Evolutionary conservation across 1,139 yeast genomes (phyloP), one percentile per base, ranked within the genome.

Genomic region (Blastobotrys persicus): DNA sequence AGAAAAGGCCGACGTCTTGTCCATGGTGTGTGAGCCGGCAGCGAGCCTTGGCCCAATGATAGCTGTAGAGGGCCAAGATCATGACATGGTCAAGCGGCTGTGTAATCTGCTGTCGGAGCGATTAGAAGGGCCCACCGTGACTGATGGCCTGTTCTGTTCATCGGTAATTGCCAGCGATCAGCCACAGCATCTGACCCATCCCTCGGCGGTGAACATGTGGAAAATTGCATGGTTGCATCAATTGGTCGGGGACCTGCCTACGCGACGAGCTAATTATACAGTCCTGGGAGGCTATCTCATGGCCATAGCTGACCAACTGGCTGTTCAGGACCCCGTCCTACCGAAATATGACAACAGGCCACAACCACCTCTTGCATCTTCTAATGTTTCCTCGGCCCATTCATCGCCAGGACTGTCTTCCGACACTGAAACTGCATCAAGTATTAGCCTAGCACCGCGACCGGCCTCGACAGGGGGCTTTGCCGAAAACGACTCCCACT

Each of bases 171-270:
- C 39, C 39, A 53, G 49, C 13, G 44, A 48, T 32, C 52, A 48
- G 17, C 64, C 65, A 3, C 49, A 47, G 6, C 52, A 52, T n/a
- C 46, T 60, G 19, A 52, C 52, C 28, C 51, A 55, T 40, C 45
- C 46, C n/a, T 44, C 54, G 19, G 66, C 66, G 16, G 47, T 56
- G 12, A 59, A 55, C 47, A 53, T 63, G 60, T 63, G 60, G 56
- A 59, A 54, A 42, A 45, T 63, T 32, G 57, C 66, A n/a, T 61
- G 62, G 38, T 47, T 62, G 42, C 62, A 60, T 32, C 66, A 63
- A 41, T 49, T 55, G 39, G 56, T 60, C 4, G 48, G 61, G 12
- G 56, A 58, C 16, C 28, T 55, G 41, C 39, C 39, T 4, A 34
- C 13, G 12, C 13, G 17, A 13, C 39, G 39, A 34, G 39, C 19